phyloP scores from a whole-genome alignment of 2,329 filamentous ascomycete genomes.

The Trichoderma koningiopsis region DNA sequence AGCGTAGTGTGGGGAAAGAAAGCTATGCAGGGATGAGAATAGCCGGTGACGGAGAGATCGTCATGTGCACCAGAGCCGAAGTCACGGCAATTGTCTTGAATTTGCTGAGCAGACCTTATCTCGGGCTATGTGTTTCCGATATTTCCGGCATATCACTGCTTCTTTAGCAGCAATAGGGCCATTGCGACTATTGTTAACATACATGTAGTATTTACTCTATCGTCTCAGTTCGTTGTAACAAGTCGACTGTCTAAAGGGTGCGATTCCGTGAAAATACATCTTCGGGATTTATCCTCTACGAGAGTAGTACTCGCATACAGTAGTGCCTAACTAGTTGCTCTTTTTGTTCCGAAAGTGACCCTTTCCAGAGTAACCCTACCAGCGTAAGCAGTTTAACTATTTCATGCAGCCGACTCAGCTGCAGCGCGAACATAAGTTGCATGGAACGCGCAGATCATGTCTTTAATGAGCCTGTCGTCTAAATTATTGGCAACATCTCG shows the following conservation, averaged over 20 bases:
- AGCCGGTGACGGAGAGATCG: slow-evolving; percentile 17
- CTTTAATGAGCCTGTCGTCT: background rate
- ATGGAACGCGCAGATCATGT: background rate
- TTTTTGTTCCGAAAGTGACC: background rate
- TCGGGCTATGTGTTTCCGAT: background rate
- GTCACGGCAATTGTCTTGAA: background rate
- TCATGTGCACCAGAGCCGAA: slow-evolving; percentile 6
- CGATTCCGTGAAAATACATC: background rate
- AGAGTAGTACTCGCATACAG: slow-evolving; percentile 5
- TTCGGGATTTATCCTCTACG: background rate
- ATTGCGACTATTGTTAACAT: background rate
- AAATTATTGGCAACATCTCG: background rate
- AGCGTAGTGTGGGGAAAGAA: slow-evolving; percentile 4
- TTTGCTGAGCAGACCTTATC: background rate
- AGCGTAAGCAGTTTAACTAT: background rate
- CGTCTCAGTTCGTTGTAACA: background rate
- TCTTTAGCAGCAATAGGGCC: background rate
- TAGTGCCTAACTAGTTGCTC: background rate
- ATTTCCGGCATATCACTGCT: background rate
- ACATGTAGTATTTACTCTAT: background rate
- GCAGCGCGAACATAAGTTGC: background rate
- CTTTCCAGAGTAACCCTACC: background rate
- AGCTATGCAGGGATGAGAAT: background rate
- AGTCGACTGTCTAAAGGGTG: background rate
- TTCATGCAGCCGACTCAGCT: background rate